These are phyloP conservation scores for Calocybe gangraenosa DNA, from an alignment of 768 basidiomycete species.

Conservation along the genomic window DNA sequence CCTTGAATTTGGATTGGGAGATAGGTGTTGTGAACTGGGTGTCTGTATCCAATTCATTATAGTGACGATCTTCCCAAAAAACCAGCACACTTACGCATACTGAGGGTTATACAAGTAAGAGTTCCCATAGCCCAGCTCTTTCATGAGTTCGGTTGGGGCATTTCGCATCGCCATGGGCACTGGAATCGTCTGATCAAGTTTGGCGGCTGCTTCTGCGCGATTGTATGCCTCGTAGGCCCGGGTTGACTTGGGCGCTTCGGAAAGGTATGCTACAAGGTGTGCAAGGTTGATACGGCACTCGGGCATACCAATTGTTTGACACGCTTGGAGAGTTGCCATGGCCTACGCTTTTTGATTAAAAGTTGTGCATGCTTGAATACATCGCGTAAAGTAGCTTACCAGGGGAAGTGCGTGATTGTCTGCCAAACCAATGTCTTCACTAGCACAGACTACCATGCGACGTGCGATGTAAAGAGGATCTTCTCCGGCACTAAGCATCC, in stretches of 20 bases:
- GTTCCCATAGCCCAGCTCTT: conserved; percentile 62
- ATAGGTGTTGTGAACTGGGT: conserved; percentile 65
- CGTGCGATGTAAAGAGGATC: conserved; percentile 76
- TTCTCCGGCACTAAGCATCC: conserved; percentile 78
- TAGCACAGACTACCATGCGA: conserved; percentile 74
- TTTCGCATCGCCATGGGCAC: conserved; percentile 77
- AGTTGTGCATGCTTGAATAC: background rate
- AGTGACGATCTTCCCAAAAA: background rate
- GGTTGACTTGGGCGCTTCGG: conserved; percentile 81
- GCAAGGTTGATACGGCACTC: conserved; percentile 78
- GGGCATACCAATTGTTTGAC: conserved; percentile 74
- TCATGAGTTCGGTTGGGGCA: conserved; percentile 71
- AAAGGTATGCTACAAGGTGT: conserved; percentile 72
- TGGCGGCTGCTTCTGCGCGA: conserved; percentile 59
- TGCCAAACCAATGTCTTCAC: conserved; percentile 83
- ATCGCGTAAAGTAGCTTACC: conserved; percentile 32
- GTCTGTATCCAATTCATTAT: conserved; percentile 26
- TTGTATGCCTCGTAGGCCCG: conserved; percentile 77
- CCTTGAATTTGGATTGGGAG: conserved; percentile 46
- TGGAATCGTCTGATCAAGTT: conserved; percentile 43
- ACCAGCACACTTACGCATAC: conserved; percentile 35
- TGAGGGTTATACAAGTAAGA: conserved; percentile 63
- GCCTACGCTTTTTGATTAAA: conserved; percentile 35
- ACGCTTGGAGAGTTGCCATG: conserved; percentile 57
- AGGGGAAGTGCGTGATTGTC: conserved; percentile 74